These are phyloP conservation scores for Trichoderma sp. DNA, from an alignment of 2,329 filamentous ascomycete species.

Conservation along the genomic window DNA sequence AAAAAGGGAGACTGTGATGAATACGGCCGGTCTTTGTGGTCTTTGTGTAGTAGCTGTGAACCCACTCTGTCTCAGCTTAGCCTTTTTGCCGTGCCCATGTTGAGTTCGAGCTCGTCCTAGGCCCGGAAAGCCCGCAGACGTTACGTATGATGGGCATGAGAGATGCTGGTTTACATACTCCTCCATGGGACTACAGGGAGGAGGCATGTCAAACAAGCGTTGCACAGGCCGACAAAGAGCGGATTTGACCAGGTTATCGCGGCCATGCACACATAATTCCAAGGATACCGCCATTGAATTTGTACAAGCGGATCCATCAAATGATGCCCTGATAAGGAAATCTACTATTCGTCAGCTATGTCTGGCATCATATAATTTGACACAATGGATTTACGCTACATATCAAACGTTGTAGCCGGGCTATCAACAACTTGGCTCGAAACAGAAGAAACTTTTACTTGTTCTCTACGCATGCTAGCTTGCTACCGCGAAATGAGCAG, in stretches of 20 bases:
- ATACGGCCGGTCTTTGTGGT: neutral
- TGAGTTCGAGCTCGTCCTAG: neutral
- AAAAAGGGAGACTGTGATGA: neutral
- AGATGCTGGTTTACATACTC: neutral
- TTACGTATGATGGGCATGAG: neutral
- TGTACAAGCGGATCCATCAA: neutral
- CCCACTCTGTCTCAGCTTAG: neutral
- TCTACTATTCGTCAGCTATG: neutral
- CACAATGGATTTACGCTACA: neutral
- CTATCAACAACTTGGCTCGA: neutral
- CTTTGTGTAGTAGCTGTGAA: neutral
- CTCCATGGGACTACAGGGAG: neutral
- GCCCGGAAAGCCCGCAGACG: neutral
- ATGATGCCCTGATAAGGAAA: neutral
- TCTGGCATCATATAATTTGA: neutral
- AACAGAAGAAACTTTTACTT: neutral
- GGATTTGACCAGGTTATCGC: neutral
- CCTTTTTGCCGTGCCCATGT: constrained; percentile 1
- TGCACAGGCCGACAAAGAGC: neutral
- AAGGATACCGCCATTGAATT: neutral
- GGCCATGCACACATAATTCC: neutral
- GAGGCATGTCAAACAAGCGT: neutral
- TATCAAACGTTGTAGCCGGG: neutral
- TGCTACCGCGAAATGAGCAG: neutral
- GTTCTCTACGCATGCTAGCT: neutral